Conservation (phyloP, 805 yeast species). For the Metschnikowia gruessii region DNA sequence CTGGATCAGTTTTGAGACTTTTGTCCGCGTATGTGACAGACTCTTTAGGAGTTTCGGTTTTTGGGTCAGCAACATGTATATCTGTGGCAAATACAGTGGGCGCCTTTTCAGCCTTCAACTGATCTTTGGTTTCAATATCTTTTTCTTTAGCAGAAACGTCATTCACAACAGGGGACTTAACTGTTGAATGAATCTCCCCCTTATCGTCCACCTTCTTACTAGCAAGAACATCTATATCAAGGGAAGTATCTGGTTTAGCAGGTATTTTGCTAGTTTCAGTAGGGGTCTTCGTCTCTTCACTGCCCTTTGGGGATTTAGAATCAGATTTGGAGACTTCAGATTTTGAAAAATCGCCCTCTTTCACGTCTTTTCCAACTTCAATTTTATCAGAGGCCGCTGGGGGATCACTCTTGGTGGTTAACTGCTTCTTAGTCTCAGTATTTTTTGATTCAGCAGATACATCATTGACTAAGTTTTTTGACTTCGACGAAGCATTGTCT, state of each 20-base stretch:
- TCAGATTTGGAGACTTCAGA: not conserved
- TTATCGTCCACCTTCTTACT: not conserved
- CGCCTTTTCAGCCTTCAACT: constrained; percentile 8
- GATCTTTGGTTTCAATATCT: constrained; percentile 9
- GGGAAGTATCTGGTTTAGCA: no score
- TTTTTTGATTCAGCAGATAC: constrained; percentile 1
- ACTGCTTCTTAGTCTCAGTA: constrained; percentile 1
- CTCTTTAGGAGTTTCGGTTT: not conserved
- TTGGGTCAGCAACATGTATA: constrained; percentile 1
- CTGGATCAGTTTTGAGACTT: not conserved
- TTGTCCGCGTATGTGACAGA: not conserved
- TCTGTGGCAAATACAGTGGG: constrained; percentile 8
- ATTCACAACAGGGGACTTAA: constrained; percentile 3
- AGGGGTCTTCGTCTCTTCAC: not conserved
- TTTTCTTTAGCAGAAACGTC: constrained; percentile 20
- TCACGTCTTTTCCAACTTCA: not conserved
- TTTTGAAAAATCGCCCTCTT: not conserved
- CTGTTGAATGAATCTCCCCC: no score
- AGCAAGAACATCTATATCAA: no score
- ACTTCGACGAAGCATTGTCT: not conserved
- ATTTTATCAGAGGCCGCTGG: not conserved
- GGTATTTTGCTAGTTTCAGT: no score
- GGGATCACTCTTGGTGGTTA: not conserved
- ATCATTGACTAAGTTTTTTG: constrained; percentile 2
- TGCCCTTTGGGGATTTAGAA: not conserved